Base-by-base conservation (phyloP, 192 early-diverging fungal genomes). In the Coemansia sp. region DNA sequence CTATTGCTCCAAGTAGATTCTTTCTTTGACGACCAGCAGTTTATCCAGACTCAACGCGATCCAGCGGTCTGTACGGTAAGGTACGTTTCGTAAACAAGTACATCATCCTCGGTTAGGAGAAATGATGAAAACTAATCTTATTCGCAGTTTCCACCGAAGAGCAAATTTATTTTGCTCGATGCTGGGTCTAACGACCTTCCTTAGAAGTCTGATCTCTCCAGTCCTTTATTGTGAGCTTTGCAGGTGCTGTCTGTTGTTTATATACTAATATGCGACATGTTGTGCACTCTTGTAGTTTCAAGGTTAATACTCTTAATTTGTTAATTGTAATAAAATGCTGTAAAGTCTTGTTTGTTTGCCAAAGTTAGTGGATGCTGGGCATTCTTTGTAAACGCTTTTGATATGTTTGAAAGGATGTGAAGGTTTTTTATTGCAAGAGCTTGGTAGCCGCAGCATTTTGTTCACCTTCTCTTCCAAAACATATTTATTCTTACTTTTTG, bases 81-180 rank as follows among this genome's bases (percentile, higher is more conserved):
- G 56, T 40, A 37, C 28, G 54, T 37, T n/a, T 37, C 8, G 47
- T 17, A n/a, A 8, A 20, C 17, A 19, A 51, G 15, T 19, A 15
- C 36, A 8, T 14, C 52, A 17, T 40, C 4, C 25, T n/a, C 11
- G 23, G 20, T n/a, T 25, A 26, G 22, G 59, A 51, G 60, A 62
- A 38, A 51, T 59, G 59, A 72, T 79, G 70, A 79, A 65, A 54
- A 21, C 47, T 64, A 69, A 46, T 62, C 34, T 56, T 79, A 54
- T 54, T 79, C 76, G 76, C 76, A 79, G 76, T 69, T 79, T 79
- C 76, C 76, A 79, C 76, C 66, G 56, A 73, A 79, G 70, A 68
- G 67, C 57, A 17, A 19, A 21, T 36, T 53, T 28, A 49, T 15
- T 26, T 25, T 20, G 59, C 59, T 66, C 64, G 48, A 79, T 79